These are phyloP conservation scores for Botrytis porri DNA, from an alignment of 2,329 filamentous ascomycete genomes.

Conservation along the genomic window DNA sequence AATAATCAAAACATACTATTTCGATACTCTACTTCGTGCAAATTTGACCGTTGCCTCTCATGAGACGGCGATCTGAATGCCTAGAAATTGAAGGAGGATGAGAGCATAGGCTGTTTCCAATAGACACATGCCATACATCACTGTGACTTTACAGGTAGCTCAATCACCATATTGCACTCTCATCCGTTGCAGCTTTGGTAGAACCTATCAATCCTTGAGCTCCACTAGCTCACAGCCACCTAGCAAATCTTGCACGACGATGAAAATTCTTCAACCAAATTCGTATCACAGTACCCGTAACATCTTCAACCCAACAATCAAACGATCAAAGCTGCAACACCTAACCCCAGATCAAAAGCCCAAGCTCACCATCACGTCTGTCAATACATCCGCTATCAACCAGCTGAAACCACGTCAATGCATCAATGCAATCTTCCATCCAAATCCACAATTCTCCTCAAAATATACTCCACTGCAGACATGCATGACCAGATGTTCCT, in stretches of 20 bases:
- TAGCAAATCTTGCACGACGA: not conserved
- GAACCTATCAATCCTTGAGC: not conserved
- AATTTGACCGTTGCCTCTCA: too few species aligned
- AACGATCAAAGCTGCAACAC: not conserved
- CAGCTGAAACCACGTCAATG: constrained; percentile 3
- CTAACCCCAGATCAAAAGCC: too few species aligned
- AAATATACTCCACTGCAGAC: not conserved
- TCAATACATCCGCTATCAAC: not conserved
- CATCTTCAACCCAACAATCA: not conserved
- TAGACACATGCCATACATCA: not conserved
- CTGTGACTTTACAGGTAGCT: not conserved
- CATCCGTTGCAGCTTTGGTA: not conserved
- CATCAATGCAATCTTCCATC: constrained; percentile 1
- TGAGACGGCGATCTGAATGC: not conserved
- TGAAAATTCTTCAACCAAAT: not conserved
- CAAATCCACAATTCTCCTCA: not conserved
- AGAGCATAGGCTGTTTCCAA: not conserved
- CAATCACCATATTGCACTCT: not conserved
- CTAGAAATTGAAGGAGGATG: not conserved
- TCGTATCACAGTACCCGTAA: not conserved
- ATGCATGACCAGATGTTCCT: not conserved
- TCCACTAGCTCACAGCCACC: not conserved
- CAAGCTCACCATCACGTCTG: not conserved
- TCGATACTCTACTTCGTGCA: not conserved
- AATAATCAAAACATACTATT: not conserved